Evolutionary conservation across 352 stramenopile species (phyloP).

Genomic region (Globisporangium orthogonon): DNA sequence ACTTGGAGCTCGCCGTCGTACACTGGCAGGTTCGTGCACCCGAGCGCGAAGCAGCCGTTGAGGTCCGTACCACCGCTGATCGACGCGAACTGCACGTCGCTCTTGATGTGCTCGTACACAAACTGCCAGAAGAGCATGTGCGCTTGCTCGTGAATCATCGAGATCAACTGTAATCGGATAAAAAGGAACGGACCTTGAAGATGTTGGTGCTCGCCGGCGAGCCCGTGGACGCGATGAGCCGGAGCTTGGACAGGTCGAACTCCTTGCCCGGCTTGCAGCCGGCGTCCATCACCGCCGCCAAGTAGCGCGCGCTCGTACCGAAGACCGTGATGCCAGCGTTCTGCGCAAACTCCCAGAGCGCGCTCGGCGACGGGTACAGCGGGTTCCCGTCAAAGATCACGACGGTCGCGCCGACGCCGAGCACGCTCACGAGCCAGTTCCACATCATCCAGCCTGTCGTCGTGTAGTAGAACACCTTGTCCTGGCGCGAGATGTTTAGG

Average conservation of each 20-base stretch:
- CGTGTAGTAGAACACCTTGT: constrained; percentile 81
- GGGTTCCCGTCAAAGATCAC: constrained; percentile 79
- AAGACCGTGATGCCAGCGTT: constrained; percentile 61
- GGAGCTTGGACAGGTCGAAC: constrained; percentile 62
- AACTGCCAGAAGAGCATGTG: constrained; percentile 20
- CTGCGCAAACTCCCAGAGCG: constrained; percentile 59
- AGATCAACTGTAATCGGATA: no score
- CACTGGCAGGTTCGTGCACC: constrained; percentile 72
- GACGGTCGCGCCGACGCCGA: constrained; percentile 63
- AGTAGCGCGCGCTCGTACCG: constrained; percentile 67
- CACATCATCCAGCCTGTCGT: constrained; percentile 88
- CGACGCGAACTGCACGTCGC: constrained; percentile 68
- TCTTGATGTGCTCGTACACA: constrained; percentile 71
- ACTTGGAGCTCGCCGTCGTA: constrained; percentile 77
- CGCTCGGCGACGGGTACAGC: constrained; percentile 42
- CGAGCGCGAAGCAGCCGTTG: constrained; percentile 74
- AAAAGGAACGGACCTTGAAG: constrained; percentile 31
- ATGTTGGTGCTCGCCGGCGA: constrained; percentile 74
- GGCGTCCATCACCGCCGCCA: constrained; percentile 69
- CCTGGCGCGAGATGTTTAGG: constrained; percentile 50
- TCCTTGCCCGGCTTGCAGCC: constrained; percentile 49
- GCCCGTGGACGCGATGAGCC: constrained; percentile 62
- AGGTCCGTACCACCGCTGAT: constrained; percentile 84
- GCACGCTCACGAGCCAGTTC: constrained; percentile 78
- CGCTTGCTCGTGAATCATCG: no score